These are phyloP conservation scores for Boletus mariae DNA, from an alignment of 1,284 basidiomycete species.

Conservation along the genomic window DNA sequence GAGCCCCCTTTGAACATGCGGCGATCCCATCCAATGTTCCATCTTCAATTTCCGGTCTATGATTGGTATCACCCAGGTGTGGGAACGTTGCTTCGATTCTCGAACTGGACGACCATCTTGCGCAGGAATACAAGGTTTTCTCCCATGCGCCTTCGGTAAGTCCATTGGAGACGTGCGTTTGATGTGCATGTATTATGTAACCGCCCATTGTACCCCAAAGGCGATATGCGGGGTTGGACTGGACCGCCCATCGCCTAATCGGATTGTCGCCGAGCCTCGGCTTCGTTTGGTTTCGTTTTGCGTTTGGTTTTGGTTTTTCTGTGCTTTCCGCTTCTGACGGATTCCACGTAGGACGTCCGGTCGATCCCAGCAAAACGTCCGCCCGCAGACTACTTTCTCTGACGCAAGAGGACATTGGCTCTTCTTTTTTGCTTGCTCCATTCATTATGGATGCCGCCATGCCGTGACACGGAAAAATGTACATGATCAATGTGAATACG, in stretches of 20 bases:
- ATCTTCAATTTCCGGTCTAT: conserved; percentile 20
- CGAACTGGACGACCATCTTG: conserved; percentile 86
- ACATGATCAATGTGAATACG: neutral
- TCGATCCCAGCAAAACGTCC: conserved; percentile 86
- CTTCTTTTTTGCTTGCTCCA: neutral
- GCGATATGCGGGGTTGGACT: conserved; percentile 27
- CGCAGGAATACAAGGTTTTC: conserved; percentile 91
- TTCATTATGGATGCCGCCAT: neutral
- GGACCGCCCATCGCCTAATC: conserved; percentile 6
- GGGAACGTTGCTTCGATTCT: conserved; percentile 94
- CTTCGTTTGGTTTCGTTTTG: neutral
- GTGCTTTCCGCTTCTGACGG: neutral
- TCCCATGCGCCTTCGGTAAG: conserved; percentile 71
- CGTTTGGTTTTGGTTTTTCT: neutral
- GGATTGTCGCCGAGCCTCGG: neutral
- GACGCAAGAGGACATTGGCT: conserved; percentile 5
- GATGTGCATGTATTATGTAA: neutral
- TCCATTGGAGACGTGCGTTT: conserved; percentile 9
- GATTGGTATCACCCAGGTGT: conserved; percentile 50
- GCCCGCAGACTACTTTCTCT: conserved; percentile 82
- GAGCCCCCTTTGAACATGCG: conserved; percentile 9
- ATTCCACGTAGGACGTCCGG: conserved; percentile 64
- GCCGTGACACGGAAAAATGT: neutral
- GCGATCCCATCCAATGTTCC: neutral
- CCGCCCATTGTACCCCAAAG: conserved; percentile 22